Base-by-base conservation (phyloP, 768 basidiomycete genomes). In the Chalciporus chontae region DNA sequence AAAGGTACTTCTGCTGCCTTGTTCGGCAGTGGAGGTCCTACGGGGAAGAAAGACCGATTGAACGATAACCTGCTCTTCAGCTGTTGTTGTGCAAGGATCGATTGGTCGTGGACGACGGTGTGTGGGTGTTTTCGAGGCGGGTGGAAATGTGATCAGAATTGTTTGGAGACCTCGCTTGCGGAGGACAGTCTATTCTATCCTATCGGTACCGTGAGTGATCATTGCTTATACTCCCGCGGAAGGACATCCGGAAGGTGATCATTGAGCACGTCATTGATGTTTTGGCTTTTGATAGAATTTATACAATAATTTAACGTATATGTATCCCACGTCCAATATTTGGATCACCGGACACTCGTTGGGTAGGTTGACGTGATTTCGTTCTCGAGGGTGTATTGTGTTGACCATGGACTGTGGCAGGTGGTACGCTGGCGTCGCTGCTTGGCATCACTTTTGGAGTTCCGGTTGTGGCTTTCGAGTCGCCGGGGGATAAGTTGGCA, bases 41-140 rank as follows among this genome's bases (percentile, higher is more conserved):
- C 95, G n/a, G 76, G 76, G 3, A 84, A 82, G 72, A 95, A 93
- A 62, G 95, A 97, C 73, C 94, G 88, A 69, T 65, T 89, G 47
- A 97, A 97, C 71, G 94, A 97, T 65, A 97, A 94, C 57, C 67
- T 96, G 6, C 69, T 97, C 50, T 95, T 95, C 67, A 87, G 85
- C 54, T 98, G 95, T 64, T 98, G 95, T 69, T 98, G 95, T 67
- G 95, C 95, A 0, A 73, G 82, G 15, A 79, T 96, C 24, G 91
- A 90, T 61, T 95, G 90, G 84, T 82, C 89, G 15, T 98, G 95
- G 95, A 83, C 87, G 40, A 81, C 90, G 0, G 94, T 97, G 17
- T 98, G 95, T 68, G 89, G 83, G 49, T 98, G 95, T 66, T 87
- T 87, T 68, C 74, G 78, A 45, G 78, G 84, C 8, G 84, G 85